phyloP scores from a whole-genome alignment of 75 land plant species.

The Adiantum capillusveneris region DNA sequence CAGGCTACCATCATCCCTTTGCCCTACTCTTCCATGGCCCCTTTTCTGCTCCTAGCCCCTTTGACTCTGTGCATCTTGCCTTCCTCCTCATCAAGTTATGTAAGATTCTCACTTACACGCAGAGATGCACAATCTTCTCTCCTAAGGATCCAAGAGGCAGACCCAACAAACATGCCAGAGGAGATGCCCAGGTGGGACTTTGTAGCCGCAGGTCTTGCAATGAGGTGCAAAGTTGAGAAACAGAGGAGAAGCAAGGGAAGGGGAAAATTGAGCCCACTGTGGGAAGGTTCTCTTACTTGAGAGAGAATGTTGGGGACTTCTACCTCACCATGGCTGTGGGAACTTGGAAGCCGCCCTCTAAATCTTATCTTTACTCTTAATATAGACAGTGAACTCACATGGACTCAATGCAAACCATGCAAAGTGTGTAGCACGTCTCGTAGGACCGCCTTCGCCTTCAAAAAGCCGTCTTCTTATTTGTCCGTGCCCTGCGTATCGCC shows the following conservation, averaged over 20 bases:
- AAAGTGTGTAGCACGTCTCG: constrained; percentile 20
- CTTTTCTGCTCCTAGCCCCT: no score
- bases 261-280: background rate
- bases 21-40: no score
- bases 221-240: background rate
- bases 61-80: no score
- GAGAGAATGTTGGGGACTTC: constrained; percentile 30
- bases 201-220: background rate
- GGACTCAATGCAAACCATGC: constrained; percentile 62
- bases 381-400: constrained; percentile 54
- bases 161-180: background rate
- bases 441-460: constrained; percentile 33
- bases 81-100: no score
- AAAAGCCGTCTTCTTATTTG: constrained; percentile 25
- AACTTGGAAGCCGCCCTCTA: constrained; percentile 42
- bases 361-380: constrained; percentile 34
- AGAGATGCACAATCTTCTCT: background rate
- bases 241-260: background rate
- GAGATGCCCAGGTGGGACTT: background rate
- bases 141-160: background rate
- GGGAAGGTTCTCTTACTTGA: background rate
- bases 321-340: constrained; percentile 43
- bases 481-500: constrained; percentile 26
- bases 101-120: background rate
- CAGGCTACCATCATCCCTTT: no score